Conservation (phyloP, 192 early-diverging fungal species). For the Paraglomus occultum region DNA sequence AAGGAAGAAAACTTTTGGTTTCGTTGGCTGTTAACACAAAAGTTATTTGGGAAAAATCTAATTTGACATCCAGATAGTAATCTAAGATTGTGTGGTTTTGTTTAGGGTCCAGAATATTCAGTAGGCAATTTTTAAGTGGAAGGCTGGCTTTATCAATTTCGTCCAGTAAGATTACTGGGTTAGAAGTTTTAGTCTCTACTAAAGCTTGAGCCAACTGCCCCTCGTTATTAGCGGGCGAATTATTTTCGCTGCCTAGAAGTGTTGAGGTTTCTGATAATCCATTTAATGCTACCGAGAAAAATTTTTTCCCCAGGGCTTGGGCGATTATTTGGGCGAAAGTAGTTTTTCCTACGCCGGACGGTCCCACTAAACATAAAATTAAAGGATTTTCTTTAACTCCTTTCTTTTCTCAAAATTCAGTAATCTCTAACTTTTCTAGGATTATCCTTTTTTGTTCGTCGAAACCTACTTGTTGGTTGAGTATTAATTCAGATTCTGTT, state of each 20-base stretch:
- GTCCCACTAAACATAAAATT: neutral
- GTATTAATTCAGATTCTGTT: neutral
- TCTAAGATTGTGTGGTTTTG: neutral
- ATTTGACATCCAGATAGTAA: slow-evolving; percentile 18
- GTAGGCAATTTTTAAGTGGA: slow-evolving; percentile 5
- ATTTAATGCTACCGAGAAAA: neutral
- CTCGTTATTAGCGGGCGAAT: neutral
- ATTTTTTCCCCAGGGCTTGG: slow-evolving; percentile 3
- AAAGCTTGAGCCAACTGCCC: neutral
- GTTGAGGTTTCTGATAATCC: neutral
- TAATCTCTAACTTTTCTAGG: neutral
- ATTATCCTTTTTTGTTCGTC: slow-evolving; percentile 1
- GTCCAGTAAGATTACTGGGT: neutral
- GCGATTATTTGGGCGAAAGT: slow-evolving; percentile 16
- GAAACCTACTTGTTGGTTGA: slow-evolving; percentile 8
- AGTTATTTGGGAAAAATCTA: slow-evolving; percentile 18
- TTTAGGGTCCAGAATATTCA: neutral
- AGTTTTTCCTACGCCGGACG: neutral
- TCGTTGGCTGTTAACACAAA: slow-evolving; percentile 3
- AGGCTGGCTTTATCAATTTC: slow-evolving; percentile 9
- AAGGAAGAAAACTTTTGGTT: neutral
- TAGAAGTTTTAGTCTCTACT: neutral
- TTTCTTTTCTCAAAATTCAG: neutral
- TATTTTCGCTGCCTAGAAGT: neutral
- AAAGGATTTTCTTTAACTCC: neutral